These are phyloP conservation scores for Prillingera fragicola DNA, from an alignment of 1,284 basidiomycete species.

Conservation along the genomic window DNA sequence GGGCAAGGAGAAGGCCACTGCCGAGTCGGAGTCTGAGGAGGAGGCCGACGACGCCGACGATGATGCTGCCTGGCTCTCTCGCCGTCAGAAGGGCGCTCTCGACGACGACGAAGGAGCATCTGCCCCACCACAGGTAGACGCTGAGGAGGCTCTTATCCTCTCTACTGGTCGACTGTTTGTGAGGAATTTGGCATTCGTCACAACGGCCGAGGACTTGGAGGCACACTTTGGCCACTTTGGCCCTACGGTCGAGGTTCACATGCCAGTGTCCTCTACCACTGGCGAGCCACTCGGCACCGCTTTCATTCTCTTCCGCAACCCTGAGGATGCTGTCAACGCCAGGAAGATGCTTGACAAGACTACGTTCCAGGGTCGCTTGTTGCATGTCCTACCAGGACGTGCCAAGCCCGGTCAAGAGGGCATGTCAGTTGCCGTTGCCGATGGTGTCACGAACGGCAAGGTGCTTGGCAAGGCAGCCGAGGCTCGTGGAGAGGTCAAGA, in stretches of 20 bases:
- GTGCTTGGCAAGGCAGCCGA: constrained; percentile 50
- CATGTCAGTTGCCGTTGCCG: constrained; percentile 49
- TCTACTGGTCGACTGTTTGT: constrained; percentile 79
- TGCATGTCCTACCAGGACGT: constrained; percentile 76
- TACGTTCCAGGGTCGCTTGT: constrained; percentile 83
- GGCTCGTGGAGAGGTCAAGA: constrained; percentile 63
- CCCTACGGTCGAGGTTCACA: constrained; percentile 71
- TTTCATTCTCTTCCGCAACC: constrained; percentile 69
- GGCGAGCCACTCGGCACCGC: constrained; percentile 69
- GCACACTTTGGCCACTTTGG: constrained; percentile 69
- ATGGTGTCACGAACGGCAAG: constrained; percentile 31
- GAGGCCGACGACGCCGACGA: constrained; percentile 58
- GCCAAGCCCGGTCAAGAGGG: constrained; percentile 57
- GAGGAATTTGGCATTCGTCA: constrained; percentile 82
- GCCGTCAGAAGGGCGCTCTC: constrained; percentile 45
- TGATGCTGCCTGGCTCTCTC: constrained; percentile 62
- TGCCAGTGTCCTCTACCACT: constrained; percentile 63
- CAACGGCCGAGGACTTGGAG: constrained; percentile 66
- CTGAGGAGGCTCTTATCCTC: constrained; percentile 60
- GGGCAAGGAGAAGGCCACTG: constrained; percentile 54
- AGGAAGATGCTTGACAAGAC: constrained; percentile 73
- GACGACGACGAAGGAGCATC: constrained; percentile 3
- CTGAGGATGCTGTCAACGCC: constrained; percentile 66
- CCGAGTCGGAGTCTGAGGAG: constrained; percentile 24
- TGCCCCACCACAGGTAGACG: constrained; percentile 21